phyloP scores from a whole-genome alignment of 352 stramenopile genomes.

The Pythium utonaiense region DNA sequence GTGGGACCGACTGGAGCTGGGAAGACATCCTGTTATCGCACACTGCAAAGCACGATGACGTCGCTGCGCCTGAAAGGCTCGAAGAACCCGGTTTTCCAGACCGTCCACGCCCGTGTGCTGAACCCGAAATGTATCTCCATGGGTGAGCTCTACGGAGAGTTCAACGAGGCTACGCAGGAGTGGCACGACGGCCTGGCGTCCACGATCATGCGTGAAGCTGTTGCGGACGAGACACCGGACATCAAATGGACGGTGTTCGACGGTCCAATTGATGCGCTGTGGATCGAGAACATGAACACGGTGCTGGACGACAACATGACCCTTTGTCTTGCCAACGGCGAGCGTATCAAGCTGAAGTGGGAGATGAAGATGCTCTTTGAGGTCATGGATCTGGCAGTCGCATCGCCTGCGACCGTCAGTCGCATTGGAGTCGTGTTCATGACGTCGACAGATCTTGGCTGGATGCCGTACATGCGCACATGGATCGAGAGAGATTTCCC shows the following conservation, averaged over 20 bases:
- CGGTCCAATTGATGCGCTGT: constrained; percentile 83
- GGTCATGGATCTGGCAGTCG: constrained; percentile 80
- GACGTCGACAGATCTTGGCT: constrained; percentile 69
- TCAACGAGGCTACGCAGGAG: constrained; percentile 70
- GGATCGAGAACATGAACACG: constrained; percentile 92
- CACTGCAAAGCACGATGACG: constrained; percentile 70
- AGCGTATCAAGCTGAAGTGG: constrained; percentile 64
- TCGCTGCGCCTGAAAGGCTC: constrained; percentile 35
- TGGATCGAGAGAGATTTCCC: constrained; percentile 57
- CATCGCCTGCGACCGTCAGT: constrained; percentile 72
- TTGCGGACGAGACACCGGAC: constrained; percentile 35
- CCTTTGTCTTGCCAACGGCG: constrained; percentile 83
- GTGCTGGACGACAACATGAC: constrained; percentile 51
- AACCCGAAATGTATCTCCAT: constrained; percentile 60
- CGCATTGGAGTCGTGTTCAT: constrained; percentile 45
- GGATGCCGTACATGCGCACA: constrained; percentile 69
- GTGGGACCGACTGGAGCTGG: constrained; percentile 62
- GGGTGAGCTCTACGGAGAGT: constrained; percentile 62
- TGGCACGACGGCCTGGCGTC: constrained; percentile 55
- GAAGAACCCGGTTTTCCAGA: constrained; percentile 56
- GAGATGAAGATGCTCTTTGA: constrained; percentile 90
- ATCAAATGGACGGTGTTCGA: constrained; percentile 85
- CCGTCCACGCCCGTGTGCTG: constrained; percentile 44
- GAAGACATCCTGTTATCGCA: constrained; percentile 73
- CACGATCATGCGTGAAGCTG: constrained; percentile 47